Percentiles rank a stretch among this genome's conserved stretches.
phyloP scores from a whole-genome alignment of 352 stramenopile genomes.

The Hyaloperonospora arabidopsidis region DNA sequence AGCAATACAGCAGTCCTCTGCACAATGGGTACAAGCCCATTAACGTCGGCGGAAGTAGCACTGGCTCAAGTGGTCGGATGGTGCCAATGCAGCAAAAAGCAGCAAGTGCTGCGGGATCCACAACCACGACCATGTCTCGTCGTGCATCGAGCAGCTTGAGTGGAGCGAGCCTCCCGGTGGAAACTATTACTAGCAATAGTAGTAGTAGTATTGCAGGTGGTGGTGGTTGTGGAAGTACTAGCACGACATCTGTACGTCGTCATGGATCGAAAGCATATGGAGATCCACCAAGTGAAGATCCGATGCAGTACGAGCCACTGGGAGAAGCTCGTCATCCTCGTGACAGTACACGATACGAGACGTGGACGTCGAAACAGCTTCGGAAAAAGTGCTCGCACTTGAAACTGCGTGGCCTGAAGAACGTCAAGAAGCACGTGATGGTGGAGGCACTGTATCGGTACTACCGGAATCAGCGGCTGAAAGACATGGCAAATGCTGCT shows the following conservation, averaged over 20 bases:
- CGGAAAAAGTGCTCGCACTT: conserved; percentile 77
- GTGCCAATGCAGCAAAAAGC: conserved; percentile 8
- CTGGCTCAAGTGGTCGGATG: neutral
- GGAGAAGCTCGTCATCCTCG: conserved; percentile 47
- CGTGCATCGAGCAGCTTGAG: conserved; percentile 14
- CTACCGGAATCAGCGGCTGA: conserved; percentile 56
- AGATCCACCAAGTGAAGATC: conserved; percentile 29
- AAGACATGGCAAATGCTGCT: conserved; percentile 29
- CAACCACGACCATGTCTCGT: conserved; percentile 9
- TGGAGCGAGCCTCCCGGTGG: neutral
- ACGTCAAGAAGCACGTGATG: conserved; percentile 84
- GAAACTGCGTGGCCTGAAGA: conserved; percentile 73
- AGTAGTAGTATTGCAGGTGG: neutral
- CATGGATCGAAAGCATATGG: conserved; percentile 3
- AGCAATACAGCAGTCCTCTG: conserved; percentile 21
- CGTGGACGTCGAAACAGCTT: conserved; percentile 76
- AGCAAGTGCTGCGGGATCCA: conserved; percentile 1
- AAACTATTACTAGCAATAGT: too few relatives aligned
- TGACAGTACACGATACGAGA: conserved; percentile 63
- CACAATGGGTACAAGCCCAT: conserved; percentile 7
- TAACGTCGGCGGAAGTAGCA: neutral
- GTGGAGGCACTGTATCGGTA: conserved; percentile 74
- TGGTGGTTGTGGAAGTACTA: too few relatives aligned
- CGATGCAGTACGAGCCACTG: conserved; percentile 30
- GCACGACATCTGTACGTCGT: conserved; percentile 2